Evolutionary conservation across 306 rosid species (phyloP).

Genomic region (Senna siamea): DNA sequence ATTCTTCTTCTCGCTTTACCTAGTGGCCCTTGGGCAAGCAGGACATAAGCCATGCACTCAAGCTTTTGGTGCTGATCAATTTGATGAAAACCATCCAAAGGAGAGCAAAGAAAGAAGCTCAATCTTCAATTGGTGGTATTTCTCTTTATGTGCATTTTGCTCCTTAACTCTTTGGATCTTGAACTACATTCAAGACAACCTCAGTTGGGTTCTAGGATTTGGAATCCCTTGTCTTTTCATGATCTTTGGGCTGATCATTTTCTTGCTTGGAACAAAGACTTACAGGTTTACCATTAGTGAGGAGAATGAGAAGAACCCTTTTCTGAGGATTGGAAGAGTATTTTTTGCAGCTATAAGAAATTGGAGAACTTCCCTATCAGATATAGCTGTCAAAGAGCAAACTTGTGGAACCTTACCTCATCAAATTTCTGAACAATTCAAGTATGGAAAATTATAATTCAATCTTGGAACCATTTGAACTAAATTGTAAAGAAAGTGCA

Average conservation of each 20-base stretch:
- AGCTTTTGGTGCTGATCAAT: constrained; percentile 21
- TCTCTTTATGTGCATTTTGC: not conserved
- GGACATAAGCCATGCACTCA: constrained; percentile 13
- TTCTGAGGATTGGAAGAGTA: not conserved
- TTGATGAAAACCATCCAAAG: not conserved
- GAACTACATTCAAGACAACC: constrained; percentile 13
- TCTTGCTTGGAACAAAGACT: constrained; percentile 2
- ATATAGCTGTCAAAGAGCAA: not conserved
- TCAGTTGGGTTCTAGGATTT: not conserved
- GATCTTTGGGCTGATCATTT: not conserved
- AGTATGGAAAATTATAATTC: constrained; percentile 6
- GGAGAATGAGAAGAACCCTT: not conserved
- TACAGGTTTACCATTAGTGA: not conserved
- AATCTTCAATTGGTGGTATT: constrained; percentile 11
- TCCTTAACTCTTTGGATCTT: not conserved
- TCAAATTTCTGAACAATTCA: constrained; percentile 8
- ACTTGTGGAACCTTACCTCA: not conserved
- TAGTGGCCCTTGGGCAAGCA: not conserved
- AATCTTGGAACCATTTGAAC: too few relatives aligned
- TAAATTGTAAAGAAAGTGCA: too few relatives aligned
- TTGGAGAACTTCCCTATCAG: too few relatives aligned
- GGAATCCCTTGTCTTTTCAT: constrained; percentile 1
- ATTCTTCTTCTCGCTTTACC: constrained; percentile 4
- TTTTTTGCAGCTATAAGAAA: not conserved
- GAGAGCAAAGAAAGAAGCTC: constrained; percentile 9